A percentile compares a stretch with the other conserved stretches of the same genome.
Conservation (phyloP, 495 filamentous ascomycete genomes). For the Penicillium parvum region DNA sequence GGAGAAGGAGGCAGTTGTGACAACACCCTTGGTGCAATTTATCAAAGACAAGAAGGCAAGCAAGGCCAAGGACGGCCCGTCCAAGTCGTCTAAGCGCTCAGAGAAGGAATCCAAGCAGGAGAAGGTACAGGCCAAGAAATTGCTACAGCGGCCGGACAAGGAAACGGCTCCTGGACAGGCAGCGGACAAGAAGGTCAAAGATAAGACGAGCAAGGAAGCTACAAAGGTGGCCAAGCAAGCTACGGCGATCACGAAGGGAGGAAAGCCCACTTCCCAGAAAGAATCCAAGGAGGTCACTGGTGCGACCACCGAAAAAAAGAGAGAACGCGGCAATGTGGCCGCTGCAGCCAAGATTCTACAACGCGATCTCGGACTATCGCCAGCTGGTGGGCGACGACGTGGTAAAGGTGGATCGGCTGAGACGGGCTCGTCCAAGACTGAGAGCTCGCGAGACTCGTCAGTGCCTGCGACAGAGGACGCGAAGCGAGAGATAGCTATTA, state of each 20-base stretch:
- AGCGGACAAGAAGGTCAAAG: conserved; percentile 50
- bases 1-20: conserved; percentile 63
- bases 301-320: conserved; percentile 44
- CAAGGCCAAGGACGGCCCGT: conserved; percentile 66
- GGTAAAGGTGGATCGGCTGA: conserved; percentile 33
- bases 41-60: conserved; percentile 85
- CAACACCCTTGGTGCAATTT: conserved; percentile 86
- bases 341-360: conserved; percentile 83
- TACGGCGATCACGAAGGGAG: conserved; percentile 33
- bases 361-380: conserved; percentile 80
- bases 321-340: conserved; percentile 66
- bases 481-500: conserved; percentile 31
- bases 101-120: conserved; percentile 58
- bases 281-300: conserved; percentile 32
- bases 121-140: conserved; percentile 50
- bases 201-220: conserved; percentile 66
- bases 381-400: conserved; percentile 47
- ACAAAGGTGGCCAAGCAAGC: conserved; percentile 76
- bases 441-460: conserved; percentile 23
- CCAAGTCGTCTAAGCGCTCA: conserved; percentile 55
- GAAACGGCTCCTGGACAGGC: conserved; percentile 31
- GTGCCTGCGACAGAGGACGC: conserved; percentile 28
- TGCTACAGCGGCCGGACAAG: conserved; percentile 41
- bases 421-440: conserved; percentile 27
- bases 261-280: conserved; percentile 25